phyloP scores from a whole-genome alignment of 306 rosid species.

The Cicer yamashitae region DNA sequence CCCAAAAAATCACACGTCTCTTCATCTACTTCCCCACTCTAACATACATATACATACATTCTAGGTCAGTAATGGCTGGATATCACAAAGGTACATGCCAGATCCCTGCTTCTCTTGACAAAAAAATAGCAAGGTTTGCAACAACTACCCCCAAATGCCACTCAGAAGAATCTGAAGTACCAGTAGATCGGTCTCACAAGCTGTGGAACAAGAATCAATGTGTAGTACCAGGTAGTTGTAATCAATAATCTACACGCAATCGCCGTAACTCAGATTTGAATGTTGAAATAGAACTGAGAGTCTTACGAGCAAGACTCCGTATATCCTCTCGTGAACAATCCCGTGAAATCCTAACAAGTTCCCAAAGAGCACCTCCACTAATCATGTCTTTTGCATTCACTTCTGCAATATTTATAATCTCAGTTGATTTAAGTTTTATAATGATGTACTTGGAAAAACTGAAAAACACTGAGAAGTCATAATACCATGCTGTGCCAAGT shows the following conservation, averaged over 20 bases:
- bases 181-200: constrained; percentile 42
- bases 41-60: constrained; percentile 35
- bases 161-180: constrained; percentile 26
- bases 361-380: constrained; percentile 98
- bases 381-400: constrained; percentile 95
- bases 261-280: constrained; percentile 86
- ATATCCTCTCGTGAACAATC: constrained; percentile 98
- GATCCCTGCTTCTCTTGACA: constrained; percentile 54
- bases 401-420: constrained; percentile 58
- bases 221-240: constrained; percentile 11
- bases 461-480: constrained; percentile 28
- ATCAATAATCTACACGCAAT: constrained; percentile 71
- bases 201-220: constrained; percentile 28
- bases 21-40: constrained; percentile 35
- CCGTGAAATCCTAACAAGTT: constrained; percentile 90
- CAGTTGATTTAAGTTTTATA: constrained; percentile 10
- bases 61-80: constrained; percentile 40
- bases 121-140: constrained; percentile 54
- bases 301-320: constrained; percentile 81
- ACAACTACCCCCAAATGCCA: constrained; percentile 17
- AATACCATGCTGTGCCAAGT: constrained; percentile 96
- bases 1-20: constrained; percentile 39
- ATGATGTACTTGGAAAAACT: constrained; percentile 11
- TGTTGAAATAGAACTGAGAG: constrained; percentile 69
- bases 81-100: constrained; percentile 42